phyloP scores from a whole-genome alignment of 116 monocot genomes.

The Papilionanthe hybrid region DNA sequence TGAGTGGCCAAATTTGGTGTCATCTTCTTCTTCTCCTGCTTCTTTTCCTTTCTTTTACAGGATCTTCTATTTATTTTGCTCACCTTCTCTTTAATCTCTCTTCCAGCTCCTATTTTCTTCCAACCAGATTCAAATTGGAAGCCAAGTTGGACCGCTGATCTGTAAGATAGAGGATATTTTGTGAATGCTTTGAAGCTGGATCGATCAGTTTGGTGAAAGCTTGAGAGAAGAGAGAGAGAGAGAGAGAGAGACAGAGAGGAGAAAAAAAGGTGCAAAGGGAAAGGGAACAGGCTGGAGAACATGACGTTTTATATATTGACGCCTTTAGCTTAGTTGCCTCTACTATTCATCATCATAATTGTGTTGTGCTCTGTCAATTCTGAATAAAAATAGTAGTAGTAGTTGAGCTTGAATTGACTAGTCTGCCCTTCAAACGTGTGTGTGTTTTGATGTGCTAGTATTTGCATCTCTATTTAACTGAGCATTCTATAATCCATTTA shows the following conservation, averaged over 20 bases:
- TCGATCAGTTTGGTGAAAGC: too few species aligned
- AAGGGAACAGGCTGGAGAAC: conserved; percentile 7
- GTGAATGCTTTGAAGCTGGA: too few species aligned
- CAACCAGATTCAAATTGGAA: not conserved
- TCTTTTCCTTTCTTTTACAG: not conserved
- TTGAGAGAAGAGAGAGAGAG: conserved; percentile 9
- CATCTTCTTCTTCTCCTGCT: conserved; percentile 29
- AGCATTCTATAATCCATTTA: too few species aligned
- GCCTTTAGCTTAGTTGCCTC: not conserved
- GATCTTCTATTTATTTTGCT: not conserved
- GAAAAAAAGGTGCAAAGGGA: conserved; percentile 33
- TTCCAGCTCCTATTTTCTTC: not conserved
- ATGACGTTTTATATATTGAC: not conserved
- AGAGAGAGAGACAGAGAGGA: conserved; percentile 13
- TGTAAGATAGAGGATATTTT: too few species aligned
- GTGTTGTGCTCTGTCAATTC: too few species aligned
- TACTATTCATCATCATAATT: not conserved
- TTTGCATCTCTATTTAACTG: too few species aligned
- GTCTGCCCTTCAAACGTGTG: too few species aligned
- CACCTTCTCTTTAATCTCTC: not conserved
- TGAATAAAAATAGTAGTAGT: too few species aligned
- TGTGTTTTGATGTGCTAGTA: too few species aligned
- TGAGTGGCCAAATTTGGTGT: conserved; percentile 36
- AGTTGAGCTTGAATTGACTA: too few species aligned
- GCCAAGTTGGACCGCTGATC: too few species aligned